Conservation (phyloP, 2,329 filamentous ascomycete genomes). For the Corniculantispora saksenae region DNA sequence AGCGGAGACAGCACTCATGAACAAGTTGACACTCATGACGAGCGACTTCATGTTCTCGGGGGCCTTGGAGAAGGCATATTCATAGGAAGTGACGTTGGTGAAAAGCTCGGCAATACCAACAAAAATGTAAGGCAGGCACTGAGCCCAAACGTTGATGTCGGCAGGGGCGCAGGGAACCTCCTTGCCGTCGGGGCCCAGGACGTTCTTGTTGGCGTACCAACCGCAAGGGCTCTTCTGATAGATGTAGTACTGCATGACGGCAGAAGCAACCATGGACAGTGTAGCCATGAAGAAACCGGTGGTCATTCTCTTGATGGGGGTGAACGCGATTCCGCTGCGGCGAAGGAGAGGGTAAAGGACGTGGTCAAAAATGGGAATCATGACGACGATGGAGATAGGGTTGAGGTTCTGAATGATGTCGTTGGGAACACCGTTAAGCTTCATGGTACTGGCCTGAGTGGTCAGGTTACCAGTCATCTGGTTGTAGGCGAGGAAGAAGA, state of each 20-base stretch:
- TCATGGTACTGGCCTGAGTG: slow-evolving; percentile 66
- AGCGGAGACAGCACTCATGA: slow-evolving; percentile 69
- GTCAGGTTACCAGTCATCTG: slow-evolving; percentile 63
- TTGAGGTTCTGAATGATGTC: slow-evolving; percentile 77
- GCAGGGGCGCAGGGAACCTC: slow-evolving; percentile 53
- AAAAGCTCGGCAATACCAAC: slow-evolving; percentile 56
- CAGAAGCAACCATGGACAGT: slow-evolving; percentile 59
- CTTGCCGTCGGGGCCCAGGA: slow-evolving; percentile 21
- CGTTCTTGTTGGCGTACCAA: slow-evolving; percentile 45
- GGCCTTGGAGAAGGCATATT: slow-evolving; percentile 77
- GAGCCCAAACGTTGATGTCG: slow-evolving; percentile 66
- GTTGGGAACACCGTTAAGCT: slow-evolving; percentile 71
- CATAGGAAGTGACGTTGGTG: slow-evolving; percentile 61
- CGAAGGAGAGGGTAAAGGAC: slow-evolving; percentile 70
- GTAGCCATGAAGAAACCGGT: slow-evolving; percentile 67
- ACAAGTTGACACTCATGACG: slow-evolving; percentile 69
- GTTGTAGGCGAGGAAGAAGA: slow-evolving; percentile 61
- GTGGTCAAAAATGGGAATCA: slow-evolving; percentile 71
- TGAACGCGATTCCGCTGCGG: slow-evolving; percentile 64
- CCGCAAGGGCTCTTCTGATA: slow-evolving; percentile 66
- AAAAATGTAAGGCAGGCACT: slow-evolving; percentile 53
- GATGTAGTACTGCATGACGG: slow-evolving; percentile 61
- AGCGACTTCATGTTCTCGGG: slow-evolving; percentile 79
- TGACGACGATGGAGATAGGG: slow-evolving; percentile 72
- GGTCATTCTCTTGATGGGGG: slow-evolving; percentile 75